A percentile compares a stretch with the other conserved stretches of the same genome.
Conservation (phyloP, 129 eudicot species). For the Gnaphalium uliginosum region DNA sequence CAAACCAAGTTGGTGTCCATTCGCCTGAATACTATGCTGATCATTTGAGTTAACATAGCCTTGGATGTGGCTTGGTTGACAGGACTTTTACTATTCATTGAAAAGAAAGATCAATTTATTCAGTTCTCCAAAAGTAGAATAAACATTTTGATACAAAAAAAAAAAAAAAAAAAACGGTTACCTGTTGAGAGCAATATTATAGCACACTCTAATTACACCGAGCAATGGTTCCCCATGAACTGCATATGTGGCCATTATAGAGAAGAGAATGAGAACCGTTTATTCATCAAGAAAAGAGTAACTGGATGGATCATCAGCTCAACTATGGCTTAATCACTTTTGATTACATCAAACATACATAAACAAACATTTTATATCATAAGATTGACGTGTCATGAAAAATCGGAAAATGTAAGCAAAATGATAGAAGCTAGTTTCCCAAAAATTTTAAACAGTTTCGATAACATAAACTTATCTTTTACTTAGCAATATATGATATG, state of each 20-base stretch:
- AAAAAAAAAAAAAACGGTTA: conserved; percentile 32
- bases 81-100: conserved; percentile 78
- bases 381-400: too few relatives aligned
- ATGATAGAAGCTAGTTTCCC: background rate
- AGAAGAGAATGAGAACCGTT: conserved; percentile 11
- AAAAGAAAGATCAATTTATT: conserved; percentile 26
- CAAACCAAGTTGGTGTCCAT: conserved; percentile 79
- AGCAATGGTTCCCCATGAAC: conserved; percentile 95
- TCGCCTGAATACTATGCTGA: conserved; percentile 82
- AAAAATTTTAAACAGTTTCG: background rate
- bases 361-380: too few relatives aligned
- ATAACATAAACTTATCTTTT: too few relatives aligned
- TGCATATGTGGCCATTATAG: conserved; percentile 37
- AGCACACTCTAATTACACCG: conserved; percentile 85
- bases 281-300: background rate
- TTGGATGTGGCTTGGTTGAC: conserved; percentile 94
- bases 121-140: conserved; percentile 2
- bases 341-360: too few relatives aligned
- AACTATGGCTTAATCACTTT: too few relatives aligned
- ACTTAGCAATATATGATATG: too few relatives aligned
- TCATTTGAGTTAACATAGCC: conserved; percentile 97
- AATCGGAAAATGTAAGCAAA: background rate
- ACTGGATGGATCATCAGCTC: too few relatives aligned
- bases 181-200: conserved; percentile 95
- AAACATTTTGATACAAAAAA: conserved; percentile 13